Percentiles rank a stretch among this genome's conserved stretches.
Evolutionary conservation across 2,329 filamentous ascomycete species (phyloP).

Genomic region (Neoascochyta sp.): DNA sequence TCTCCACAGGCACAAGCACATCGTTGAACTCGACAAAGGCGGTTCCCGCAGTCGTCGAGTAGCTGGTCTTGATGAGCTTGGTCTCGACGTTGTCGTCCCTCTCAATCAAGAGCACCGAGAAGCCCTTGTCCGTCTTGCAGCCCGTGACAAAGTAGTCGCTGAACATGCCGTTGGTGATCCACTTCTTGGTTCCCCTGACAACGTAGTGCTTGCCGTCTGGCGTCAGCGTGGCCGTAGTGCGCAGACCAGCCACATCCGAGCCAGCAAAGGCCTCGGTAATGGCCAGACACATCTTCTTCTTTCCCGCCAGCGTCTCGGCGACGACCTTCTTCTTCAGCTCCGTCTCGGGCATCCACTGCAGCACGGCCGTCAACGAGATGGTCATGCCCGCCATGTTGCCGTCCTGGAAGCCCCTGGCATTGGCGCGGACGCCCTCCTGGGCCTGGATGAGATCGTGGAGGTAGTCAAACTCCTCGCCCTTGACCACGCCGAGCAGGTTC

Average conservation of each 20-base stretch:
- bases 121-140: slow-evolving; percentile 73
- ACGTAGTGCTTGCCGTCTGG: slow-evolving; percentile 52
- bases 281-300: slow-evolving; percentile 84
- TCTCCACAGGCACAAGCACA: slow-evolving; percentile 75
- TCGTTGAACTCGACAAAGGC: slow-evolving; percentile 80
- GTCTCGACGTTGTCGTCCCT: slow-evolving; percentile 72
- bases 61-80: slow-evolving; percentile 74
- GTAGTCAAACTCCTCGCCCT: slow-evolving; percentile 80
- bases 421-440: slow-evolving; percentile 69
- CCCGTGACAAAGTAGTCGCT: slow-evolving; percentile 80
- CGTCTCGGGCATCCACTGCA: slow-evolving; percentile 70
- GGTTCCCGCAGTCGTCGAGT: slow-evolving; percentile 75
- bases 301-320: slow-evolving; percentile 69
- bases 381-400: slow-evolving; percentile 85
- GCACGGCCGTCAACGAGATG: slow-evolving; percentile 73
- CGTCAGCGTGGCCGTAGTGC: slow-evolving; percentile 62
- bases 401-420: slow-evolving; percentile 77
- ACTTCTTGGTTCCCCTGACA: slow-evolving; percentile 71
- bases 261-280: slow-evolving; percentile 88
- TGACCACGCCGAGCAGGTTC: slow-evolving; percentile 63
- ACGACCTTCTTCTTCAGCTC: slow-evolving; percentile 64
- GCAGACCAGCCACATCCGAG: slow-evolving; percentile 73
- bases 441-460: slow-evolving; percentile 76
- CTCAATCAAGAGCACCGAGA: slow-evolving; percentile 72
- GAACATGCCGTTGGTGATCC: slow-evolving; percentile 80